Evolutionary conservation across 2,329 filamentous ascomycete species (phyloP).

Genomic region (Colletotrichum nymphaeae): DNA sequence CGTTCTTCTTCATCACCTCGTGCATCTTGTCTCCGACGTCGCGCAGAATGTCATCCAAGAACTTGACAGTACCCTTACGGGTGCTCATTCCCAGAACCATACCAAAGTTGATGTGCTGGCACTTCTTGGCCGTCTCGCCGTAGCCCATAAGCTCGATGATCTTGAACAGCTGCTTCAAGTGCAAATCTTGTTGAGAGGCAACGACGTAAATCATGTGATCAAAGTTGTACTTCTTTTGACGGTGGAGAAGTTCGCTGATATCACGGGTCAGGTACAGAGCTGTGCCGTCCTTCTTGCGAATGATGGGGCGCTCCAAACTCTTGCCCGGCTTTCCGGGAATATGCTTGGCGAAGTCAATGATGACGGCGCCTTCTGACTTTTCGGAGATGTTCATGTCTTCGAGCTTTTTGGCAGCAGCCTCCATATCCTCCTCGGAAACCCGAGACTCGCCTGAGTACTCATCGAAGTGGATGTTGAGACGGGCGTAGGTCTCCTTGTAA

Average conservation of each 20-base stretch:
- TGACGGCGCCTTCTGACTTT: constrained; percentile 77
- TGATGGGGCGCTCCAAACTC: constrained; percentile 76
- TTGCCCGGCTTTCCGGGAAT: constrained; percentile 75
- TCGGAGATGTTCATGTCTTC: constrained; percentile 73
- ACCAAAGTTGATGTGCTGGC: constrained; percentile 82
- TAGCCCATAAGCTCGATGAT: constrained; percentile 79
- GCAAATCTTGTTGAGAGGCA: constrained; percentile 77
- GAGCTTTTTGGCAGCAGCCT: constrained; percentile 69
- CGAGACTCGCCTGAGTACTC: constrained; percentile 82
- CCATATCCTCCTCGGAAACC: constrained; percentile 75
- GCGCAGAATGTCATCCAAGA: constrained; percentile 77
- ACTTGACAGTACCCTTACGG: constrained; percentile 79
- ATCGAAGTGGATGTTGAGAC: constrained; percentile 78
- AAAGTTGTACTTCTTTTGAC: constrained; percentile 60
- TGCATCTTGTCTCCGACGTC: constrained; percentile 96
- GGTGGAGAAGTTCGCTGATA: constrained; percentile 78
- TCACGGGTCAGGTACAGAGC: constrained; percentile 83
- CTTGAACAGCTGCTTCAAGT: constrained; percentile 81
- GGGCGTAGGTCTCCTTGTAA: constrained; percentile 76
- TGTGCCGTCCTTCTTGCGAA: constrained; percentile 80
- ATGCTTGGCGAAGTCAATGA: constrained; percentile 78
- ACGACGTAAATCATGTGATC: constrained; percentile 87
- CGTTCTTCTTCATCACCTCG: constrained; percentile 93
- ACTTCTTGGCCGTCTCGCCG: constrained; percentile 74
- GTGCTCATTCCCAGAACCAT: constrained; percentile 79